Evolutionary conservation across 106 monocot genomes (phyloP).

Genomic region (Agapanthus africanus): DNA sequence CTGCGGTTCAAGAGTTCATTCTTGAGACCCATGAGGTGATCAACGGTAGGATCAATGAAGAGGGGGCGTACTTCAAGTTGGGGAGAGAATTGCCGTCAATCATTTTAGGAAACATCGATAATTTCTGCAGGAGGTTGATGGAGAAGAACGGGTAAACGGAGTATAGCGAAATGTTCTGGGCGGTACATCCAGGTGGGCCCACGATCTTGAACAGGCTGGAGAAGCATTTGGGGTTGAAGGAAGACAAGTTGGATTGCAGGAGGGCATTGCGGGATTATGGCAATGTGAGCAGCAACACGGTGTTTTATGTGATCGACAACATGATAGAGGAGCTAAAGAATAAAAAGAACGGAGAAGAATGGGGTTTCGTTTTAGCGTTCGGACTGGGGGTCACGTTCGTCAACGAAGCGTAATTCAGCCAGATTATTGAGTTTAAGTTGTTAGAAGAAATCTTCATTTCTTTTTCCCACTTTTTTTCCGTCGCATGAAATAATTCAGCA

Average conservation of each 20-base stretch:
- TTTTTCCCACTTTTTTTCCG: no score
- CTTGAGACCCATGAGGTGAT: slow-evolving; percentile 45
- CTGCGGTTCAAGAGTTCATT: slow-evolving; percentile 51
- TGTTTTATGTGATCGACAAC: slow-evolving; percentile 77
- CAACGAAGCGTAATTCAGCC: no score
- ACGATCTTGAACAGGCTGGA: slow-evolving; percentile 74
- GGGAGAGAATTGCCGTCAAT: slow-evolving; percentile 69
- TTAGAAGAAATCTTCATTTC: no score
- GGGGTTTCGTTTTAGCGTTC: slow-evolving; percentile 77
- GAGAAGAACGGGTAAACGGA: slow-evolving; percentile 16
- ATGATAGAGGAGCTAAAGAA: slow-evolving; percentile 54
- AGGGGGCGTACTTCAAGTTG: slow-evolving; percentile 65
- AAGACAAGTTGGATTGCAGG: slow-evolving; percentile 70
- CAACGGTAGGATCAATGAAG: slow-evolving; percentile 58
- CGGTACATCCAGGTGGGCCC: slow-evolving; percentile 84
- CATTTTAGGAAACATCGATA: slow-evolving; percentile 50
- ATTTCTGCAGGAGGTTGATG: slow-evolving; percentile 48
- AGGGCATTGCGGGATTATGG: slow-evolving; percentile 68
- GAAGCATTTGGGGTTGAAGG: slow-evolving; percentile 40
- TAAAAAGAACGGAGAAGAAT: slow-evolving; percentile 28
- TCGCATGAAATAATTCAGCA: no score
- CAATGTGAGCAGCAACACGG: slow-evolving; percentile 73
- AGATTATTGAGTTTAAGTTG: no score
- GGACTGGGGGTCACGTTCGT: slow-evolving; percentile 88
- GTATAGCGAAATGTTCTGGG: slow-evolving; percentile 75